Conservation (phyloP, 1,284 basidiomycete genomes). For the Pyrrhoderma noxium region DNA sequence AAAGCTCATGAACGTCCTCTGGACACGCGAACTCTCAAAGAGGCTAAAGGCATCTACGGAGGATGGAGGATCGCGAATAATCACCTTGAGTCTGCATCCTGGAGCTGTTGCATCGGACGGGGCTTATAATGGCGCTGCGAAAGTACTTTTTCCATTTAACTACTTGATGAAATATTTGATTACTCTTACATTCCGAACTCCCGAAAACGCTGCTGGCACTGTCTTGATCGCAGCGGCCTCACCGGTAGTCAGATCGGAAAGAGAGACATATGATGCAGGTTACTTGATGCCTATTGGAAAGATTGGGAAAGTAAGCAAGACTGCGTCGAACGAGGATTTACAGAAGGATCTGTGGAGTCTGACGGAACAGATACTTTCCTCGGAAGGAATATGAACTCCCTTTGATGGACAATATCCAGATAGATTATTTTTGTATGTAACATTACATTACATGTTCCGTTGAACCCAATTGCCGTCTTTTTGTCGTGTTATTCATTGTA, state of each 20-base stretch:
- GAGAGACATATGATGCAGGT: conserved; percentile 37
- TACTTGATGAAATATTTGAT: conserved; percentile 25
- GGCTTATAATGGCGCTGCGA: neutral
- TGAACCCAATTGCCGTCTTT: too few species aligned
- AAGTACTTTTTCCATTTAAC: conserved; percentile 21
- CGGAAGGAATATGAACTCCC: too few species aligned
- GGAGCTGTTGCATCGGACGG: conserved; percentile 16
- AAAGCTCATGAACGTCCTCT: conserved; percentile 21
- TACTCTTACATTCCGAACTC: conserved; percentile 34
- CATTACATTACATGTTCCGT: too few species aligned
- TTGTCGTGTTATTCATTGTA: too few species aligned
- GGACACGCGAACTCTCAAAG: conserved; percentile 19
- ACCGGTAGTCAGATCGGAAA: conserved; percentile 29
- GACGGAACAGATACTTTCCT: conserved; percentile 26
- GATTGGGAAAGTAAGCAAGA: conserved; percentile 21
- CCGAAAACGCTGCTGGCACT: conserved; percentile 5
- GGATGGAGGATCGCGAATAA: conserved; percentile 12
- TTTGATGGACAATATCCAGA: too few species aligned
- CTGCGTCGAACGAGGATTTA: conserved; percentile 30
- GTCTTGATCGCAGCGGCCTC: conserved; percentile 36
- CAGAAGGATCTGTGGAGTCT: conserved; percentile 39
- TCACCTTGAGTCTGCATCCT: conserved; percentile 19
- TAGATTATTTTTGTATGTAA: too few species aligned
- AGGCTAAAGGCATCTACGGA: conserved; percentile 5
- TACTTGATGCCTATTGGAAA: conserved; percentile 22